Evolutionary conservation across 2,329 filamentous ascomycete species (phyloP).

Genomic region (Aspergillus sojae): DNA sequence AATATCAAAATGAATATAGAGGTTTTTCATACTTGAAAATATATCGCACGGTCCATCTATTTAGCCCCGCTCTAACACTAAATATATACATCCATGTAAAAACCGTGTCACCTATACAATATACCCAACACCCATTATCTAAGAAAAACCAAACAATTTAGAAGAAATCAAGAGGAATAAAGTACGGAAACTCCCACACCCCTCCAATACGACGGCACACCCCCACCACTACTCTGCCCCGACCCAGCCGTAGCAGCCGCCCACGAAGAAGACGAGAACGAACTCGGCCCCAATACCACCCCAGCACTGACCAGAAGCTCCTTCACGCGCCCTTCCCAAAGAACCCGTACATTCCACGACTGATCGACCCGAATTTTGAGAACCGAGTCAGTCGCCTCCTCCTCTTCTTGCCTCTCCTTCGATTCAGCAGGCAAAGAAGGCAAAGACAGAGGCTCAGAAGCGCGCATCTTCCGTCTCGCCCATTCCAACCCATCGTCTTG

Average conservation of each 20-base stretch:
- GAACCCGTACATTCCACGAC: constrained; percentile 77
- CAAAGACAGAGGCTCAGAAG: constrained; percentile 27
- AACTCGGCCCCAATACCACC: constrained; percentile 71
- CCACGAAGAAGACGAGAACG: constrained; percentile 35
- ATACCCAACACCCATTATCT: background rate
- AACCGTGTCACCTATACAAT: constrained; percentile 1
- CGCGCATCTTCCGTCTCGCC: constrained; percentile 41
- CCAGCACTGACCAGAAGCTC: constrained; percentile 90
- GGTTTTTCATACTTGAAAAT: background rate
- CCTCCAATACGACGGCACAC: constrained; percentile 41
- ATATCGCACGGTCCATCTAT: background rate
- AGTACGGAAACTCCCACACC: constrained; percentile 46
- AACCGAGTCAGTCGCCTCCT: constrained; percentile 77
- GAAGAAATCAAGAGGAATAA: constrained; percentile 41
- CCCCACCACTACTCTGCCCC: constrained; percentile 30
- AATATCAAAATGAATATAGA: constrained; percentile 6
- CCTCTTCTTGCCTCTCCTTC: constrained; percentile 30
- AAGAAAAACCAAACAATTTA: background rate
- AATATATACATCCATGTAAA: constrained; percentile 10
- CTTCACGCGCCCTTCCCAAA: constrained; percentile 94
- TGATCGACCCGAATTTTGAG: constrained; percentile 89
- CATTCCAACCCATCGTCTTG: constrained; percentile 48
- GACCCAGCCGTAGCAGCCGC: constrained; percentile 25
- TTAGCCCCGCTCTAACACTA: background rate
- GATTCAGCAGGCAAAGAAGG: constrained; percentile 3